phyloP scores from a whole-genome alignment of 129 eudicot genomes.

The Tanacetum coccineum region DNA sequence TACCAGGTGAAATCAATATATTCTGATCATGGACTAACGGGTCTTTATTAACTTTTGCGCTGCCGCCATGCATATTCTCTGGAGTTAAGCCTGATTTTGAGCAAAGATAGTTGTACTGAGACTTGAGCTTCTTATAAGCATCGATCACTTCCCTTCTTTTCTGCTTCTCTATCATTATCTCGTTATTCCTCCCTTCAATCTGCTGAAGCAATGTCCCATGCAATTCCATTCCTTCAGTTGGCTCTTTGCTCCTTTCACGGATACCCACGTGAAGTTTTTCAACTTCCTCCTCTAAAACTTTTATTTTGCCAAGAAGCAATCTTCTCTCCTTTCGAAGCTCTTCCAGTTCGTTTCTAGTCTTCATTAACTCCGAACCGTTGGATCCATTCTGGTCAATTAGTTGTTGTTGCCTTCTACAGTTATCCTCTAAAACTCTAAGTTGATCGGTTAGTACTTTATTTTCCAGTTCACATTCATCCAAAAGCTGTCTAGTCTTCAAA shows the following conservation, averaged over 20 bases:
- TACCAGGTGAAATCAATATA: conserved; percentile 46
- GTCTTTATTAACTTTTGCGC: conserved; percentile 42
- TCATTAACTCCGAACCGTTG: conserved; percentile 31
- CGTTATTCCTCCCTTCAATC: conserved; percentile 57
- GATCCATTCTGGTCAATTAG: conserved; percentile 39
- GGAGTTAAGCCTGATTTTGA: conserved; percentile 45
- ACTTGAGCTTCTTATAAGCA: conserved; percentile 79
- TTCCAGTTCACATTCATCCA: conserved; percentile 43
- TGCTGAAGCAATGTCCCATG: conserved; percentile 64
- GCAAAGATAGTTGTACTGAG: conserved; percentile 63
- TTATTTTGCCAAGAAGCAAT: conserved; percentile 48
- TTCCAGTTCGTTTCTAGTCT: conserved; percentile 40
- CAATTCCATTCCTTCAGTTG: conserved; percentile 59
- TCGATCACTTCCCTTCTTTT: conserved; percentile 47
- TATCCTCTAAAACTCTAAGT: conserved; percentile 35
- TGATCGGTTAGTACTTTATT: conserved; percentile 39
- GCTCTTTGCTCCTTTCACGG: conserved; percentile 40
- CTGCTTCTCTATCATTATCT: conserved; percentile 54
- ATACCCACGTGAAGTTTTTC: conserved; percentile 52
- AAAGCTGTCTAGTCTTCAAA: conserved; percentile 37
- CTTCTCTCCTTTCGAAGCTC: conserved; percentile 48
- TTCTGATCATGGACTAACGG: conserved; percentile 29
- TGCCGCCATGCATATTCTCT: conserved; percentile 41
- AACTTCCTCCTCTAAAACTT: conserved; percentile 49
- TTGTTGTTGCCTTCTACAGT: conserved; percentile 39